Percentiles rank a stretch among this genome's conserved stretches.
phyloP scores from a whole-genome alignment of 1,139 yeast genomes.

The Suhomyces guaymorum region DNA sequence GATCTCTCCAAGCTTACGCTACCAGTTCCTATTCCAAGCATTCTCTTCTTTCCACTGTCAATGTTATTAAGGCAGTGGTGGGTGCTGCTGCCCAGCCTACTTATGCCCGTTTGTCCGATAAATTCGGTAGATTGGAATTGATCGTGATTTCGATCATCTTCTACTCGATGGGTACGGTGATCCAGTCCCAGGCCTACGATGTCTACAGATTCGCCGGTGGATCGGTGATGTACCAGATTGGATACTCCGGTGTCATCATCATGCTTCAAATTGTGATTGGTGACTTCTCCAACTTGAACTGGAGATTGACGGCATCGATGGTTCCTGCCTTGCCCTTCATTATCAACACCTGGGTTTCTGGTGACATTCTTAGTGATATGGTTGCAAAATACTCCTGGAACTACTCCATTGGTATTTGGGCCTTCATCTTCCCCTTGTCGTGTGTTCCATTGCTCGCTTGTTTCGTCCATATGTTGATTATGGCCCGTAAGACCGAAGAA shows the following conservation, averaged over 20 bases:
- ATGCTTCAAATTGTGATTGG: conserved; percentile 58
- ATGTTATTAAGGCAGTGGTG: conserved; percentile 61
- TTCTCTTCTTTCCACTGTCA: conserved; percentile 64
- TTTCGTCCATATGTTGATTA: conserved; percentile 54
- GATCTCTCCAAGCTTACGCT: conserved; percentile 53
- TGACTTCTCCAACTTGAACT: conserved; percentile 66
- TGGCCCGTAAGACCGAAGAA: conserved; percentile 55
- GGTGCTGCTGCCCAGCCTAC: conserved; percentile 75
- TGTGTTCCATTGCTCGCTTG: conserved; percentile 58
- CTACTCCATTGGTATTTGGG: conserved; percentile 81
- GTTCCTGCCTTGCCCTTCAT: conserved; percentile 70
- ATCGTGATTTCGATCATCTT: conserved; percentile 55
- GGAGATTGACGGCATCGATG: conserved; percentile 66
- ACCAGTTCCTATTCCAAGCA: conserved; percentile 57
- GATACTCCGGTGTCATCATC: conserved; percentile 65
- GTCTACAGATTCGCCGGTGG: conserved; percentile 74
- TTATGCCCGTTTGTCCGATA: conserved; percentile 68
- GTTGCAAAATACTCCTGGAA: conserved; percentile 50
- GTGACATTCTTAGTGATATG: conserved; percentile 40
- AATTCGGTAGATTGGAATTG: conserved; percentile 67
- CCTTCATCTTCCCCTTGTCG: conserved; percentile 67
- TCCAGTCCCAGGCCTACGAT: conserved; percentile 66
- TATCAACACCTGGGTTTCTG: conserved; percentile 76
- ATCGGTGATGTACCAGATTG: conserved; percentile 67
- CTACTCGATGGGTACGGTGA: conserved; percentile 68